These are phyloP conservation scores for Zygotorulaspora danielsina DNA, from an alignment of 805 yeast species.

Conservation along the genomic window DNA sequence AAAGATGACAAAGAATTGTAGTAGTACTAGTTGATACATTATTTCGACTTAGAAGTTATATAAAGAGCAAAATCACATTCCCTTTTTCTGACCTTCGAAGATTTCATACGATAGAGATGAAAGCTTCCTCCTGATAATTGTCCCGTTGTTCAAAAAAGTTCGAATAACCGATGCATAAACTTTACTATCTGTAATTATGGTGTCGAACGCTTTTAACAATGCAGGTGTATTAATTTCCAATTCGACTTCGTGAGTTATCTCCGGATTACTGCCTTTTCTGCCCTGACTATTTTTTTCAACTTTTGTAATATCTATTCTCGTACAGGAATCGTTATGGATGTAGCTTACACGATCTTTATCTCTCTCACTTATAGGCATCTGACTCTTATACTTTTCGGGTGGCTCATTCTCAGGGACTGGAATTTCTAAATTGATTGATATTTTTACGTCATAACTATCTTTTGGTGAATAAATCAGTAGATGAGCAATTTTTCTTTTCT, in stretches of 20 bases:
- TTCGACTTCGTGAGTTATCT: constrained; percentile 44
- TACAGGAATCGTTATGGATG: constrained; percentile 67
- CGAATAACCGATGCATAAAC: constrained; percentile 57
- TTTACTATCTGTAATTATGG: constrained; percentile 43
- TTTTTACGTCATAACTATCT: constrained; percentile 68
- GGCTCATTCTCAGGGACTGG: constrained; percentile 55
- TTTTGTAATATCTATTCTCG: constrained; percentile 68
- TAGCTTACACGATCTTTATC: constrained; percentile 70
- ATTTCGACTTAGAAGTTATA: background rate
- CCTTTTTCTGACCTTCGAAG: constrained; percentile 37
- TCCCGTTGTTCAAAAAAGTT: constrained; percentile 57
- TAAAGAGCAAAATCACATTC: constrained; percentile 15
- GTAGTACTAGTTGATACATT: constrained; percentile 5
- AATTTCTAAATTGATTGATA: constrained; percentile 71
- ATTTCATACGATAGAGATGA: constrained; percentile 34
- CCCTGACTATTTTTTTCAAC: constrained; percentile 38
- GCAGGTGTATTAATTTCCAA: constrained; percentile 47
- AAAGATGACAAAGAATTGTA: constrained; percentile 32
- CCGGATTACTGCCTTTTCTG: constrained; percentile 25
- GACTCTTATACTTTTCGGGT: constrained; percentile 50
- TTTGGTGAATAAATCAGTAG: constrained; percentile 71
- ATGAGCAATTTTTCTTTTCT: constrained; percentile 70
- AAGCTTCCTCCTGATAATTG: constrained; percentile 40
- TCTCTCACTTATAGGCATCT: constrained; percentile 54
- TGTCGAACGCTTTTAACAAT: constrained; percentile 40